These are phyloP conservation scores for Pythium brachiatum DNA, from an alignment of 352 stramenopile genomes.

Conservation along the genomic window DNA sequence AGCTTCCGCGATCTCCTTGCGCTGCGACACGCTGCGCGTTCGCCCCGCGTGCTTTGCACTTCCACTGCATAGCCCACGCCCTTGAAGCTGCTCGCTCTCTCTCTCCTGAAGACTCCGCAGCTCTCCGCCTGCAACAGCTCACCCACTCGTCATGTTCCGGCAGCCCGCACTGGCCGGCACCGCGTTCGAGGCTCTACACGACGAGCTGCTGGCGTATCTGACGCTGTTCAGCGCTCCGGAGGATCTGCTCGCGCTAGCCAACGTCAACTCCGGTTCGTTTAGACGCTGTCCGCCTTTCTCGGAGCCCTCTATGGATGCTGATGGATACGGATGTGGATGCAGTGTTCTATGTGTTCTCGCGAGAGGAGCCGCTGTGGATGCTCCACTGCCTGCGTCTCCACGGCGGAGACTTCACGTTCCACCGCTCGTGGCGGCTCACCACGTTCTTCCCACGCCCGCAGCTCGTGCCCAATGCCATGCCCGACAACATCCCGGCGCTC, in stretches of 20 bases:
- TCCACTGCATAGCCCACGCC: too few relatives aligned
- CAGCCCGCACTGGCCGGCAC: slow-evolving; percentile 58
- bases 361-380: slow-evolving; percentile 85
- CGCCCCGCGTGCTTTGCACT: too few relatives aligned
- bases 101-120: not conserved
- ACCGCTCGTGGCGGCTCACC: slow-evolving; percentile 69
- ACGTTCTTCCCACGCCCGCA: slow-evolving; percentile 66
- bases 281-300: not conserved
- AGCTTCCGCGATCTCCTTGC: not conserved
- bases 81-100: slow-evolving; percentile 1
- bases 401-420: slow-evolving; percentile 62
- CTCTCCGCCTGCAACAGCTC: not conserved
- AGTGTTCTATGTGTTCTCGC: slow-evolving; percentile 82
- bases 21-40: not conserved
- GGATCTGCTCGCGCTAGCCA: slow-evolving; percentile 58
- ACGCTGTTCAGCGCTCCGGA: slow-evolving; percentile 65
- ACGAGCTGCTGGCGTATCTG: slow-evolving; percentile 76
- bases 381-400: slow-evolving; percentile 70
- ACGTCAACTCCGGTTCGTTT: slow-evolving; percentile 70
- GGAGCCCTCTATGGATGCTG: not conserved
- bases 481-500: slow-evolving; percentile 26
- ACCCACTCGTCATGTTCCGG: slow-evolving; percentile 37
- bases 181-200: slow-evolving; percentile 60
- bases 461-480: slow-evolving; percentile 20
- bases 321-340: not conserved